Conservation (phyloP, 495 filamentous ascomycete species). For the Elasticomyces elasticus region DNA sequence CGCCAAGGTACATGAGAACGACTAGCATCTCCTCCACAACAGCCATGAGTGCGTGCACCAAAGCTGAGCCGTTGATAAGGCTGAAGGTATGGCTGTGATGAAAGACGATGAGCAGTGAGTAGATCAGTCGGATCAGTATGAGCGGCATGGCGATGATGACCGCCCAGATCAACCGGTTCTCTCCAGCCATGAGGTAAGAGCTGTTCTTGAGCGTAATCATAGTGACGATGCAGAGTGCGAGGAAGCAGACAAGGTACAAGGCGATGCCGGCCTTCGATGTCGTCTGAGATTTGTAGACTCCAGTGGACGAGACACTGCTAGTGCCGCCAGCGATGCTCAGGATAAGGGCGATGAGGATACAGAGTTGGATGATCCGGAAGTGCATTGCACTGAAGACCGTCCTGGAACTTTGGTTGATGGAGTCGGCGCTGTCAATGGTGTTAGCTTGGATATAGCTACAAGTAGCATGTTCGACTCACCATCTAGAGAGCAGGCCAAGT, state of each 20-base stretch:
- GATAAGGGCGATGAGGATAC: neutral
- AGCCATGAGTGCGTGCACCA: constrained; percentile 1
- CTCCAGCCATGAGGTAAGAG: neutral
- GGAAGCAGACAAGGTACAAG: neutral
- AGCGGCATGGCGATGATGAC: neutral
- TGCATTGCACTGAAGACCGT: neutral
- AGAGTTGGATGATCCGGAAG: neutral
- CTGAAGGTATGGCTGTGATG: constrained; percentile 1
- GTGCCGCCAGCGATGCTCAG: constrained; percentile 1
- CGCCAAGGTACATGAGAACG: constrained; percentile 1
- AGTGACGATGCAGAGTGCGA: neutral
- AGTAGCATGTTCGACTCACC: neutral
- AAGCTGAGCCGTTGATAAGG: neutral
- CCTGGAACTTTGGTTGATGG: neutral
- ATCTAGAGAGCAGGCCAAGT: neutral
- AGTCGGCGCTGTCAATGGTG: neutral
- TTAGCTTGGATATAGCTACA: neutral
- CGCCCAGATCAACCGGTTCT: neutral
- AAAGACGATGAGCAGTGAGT: constrained; percentile 1
- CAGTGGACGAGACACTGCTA: neutral
- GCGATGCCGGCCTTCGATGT: neutral
- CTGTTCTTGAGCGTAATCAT: neutral
- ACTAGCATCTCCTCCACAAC: constrained; percentile 1
- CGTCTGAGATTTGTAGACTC: neutral
- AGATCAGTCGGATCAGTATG: constrained; percentile 2